Conservation (phyloP, 352 stramenopile genomes). For the Elongisporangium prolatum region DNA sequence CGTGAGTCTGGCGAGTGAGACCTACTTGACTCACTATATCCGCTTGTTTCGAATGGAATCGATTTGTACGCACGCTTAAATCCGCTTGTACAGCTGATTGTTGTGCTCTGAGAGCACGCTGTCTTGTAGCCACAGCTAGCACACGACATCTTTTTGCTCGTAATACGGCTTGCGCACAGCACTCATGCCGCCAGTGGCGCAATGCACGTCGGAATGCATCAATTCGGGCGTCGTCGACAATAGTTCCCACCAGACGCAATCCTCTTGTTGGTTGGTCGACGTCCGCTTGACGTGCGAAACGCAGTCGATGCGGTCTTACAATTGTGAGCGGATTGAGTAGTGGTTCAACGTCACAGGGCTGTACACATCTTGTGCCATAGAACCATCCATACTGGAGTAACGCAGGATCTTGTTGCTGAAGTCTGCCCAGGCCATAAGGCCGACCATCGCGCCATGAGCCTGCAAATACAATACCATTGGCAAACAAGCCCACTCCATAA, state of each 20-base stretch:
- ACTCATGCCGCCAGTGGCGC: constrained; percentile 16
- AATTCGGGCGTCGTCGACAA: constrained; percentile 19
- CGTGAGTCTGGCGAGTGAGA: constrained; percentile 15
- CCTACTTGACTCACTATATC: constrained; percentile 15
- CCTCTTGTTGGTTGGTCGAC: constrained; percentile 23
- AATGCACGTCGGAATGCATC: constrained; percentile 10
- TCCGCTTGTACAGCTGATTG: constrained; percentile 26
- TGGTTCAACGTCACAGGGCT: constrained; percentile 6
- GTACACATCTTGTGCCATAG: constrained; percentile 31
- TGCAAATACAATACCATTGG: constrained; percentile 32
- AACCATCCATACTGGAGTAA: constrained; percentile 37
- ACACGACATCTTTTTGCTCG: constrained; percentile 6
- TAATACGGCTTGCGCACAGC: constrained; percentile 15
- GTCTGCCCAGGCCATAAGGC: constrained; percentile 31
- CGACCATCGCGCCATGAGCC: constrained; percentile 27
- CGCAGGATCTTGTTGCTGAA: constrained; percentile 13
- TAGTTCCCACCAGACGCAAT: constrained; percentile 18
- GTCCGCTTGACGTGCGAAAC: not conserved
- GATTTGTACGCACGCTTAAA: constrained; percentile 9
- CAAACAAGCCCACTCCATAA: constrained; percentile 43
- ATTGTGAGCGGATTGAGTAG: not conserved
- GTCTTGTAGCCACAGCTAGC: constrained; percentile 9
- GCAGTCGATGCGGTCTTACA: not conserved
- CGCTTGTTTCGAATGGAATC: constrained; percentile 6
- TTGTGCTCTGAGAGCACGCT: constrained; percentile 17